Evolutionary conservation across 352 stramenopile genomes (phyloP).

Genomic region (Elongisporangium senticosum): DNA sequence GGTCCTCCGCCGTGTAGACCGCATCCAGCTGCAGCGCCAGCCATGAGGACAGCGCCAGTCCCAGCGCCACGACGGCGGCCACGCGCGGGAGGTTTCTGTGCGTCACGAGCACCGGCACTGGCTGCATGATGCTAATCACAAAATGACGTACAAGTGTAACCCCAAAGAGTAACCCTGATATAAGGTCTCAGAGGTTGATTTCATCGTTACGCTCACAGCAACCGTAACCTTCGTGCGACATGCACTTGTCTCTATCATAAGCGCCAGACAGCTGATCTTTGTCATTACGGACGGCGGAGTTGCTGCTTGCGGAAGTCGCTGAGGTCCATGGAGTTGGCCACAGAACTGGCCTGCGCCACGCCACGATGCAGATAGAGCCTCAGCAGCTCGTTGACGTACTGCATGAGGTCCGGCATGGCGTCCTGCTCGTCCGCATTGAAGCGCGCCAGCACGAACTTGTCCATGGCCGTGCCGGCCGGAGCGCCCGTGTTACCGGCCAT

Average conservation of each 20-base stretch:
- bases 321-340: slow-evolving; percentile 81
- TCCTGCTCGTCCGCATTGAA: slow-evolving; percentile 81
- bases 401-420: slow-evolving; percentile 48
- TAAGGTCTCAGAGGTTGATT: neutral
- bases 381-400: slow-evolving; percentile 72
- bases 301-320: slow-evolving; percentile 31
- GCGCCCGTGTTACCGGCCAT: slow-evolving; percentile 51
- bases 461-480: slow-evolving; percentile 70
- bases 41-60: slow-evolving; percentile 21
- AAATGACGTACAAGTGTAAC: neutral
- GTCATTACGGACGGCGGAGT: slow-evolving; percentile 17
- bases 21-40: slow-evolving; percentile 52
- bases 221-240: slow-evolving; percentile 14
- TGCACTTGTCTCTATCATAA: neutral
- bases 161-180: neutral
- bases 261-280: slow-evolving; percentile 6
- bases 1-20: slow-evolving; percentile 20
- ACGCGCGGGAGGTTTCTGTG: slow-evolving; percentile 44
- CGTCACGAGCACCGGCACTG: slow-evolving; percentile 51
- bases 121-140: slow-evolving; percentile 12
- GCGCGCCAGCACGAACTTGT: slow-evolving; percentile 74
- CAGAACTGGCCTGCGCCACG: slow-evolving; percentile 55
- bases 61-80: slow-evolving; percentile 24
- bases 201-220: no score
- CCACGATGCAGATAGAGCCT: slow-evolving; percentile 77